Evolutionary conservation across 108 stramenopile genomes (phyloP).

Genomic region (Fistulifera pelliculosa): DNA sequence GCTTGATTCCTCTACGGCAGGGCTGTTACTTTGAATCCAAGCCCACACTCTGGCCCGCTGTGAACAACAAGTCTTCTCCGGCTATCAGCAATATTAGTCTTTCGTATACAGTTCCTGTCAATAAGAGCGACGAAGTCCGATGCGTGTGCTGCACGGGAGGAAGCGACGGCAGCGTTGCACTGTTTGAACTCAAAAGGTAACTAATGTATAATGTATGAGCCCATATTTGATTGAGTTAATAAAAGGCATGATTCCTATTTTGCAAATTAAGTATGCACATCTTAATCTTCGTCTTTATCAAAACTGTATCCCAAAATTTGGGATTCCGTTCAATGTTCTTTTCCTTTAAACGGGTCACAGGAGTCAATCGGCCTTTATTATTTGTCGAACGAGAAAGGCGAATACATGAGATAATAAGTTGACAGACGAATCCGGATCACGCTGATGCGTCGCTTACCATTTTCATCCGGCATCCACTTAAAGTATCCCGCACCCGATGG

Average conservation of each 20-base stretch:
- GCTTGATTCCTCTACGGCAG: constrained; percentile 41
- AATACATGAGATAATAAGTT: too few species aligned
- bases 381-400: too few species aligned
- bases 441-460: constrained; percentile 8
- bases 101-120: constrained; percentile 9
- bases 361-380: constrained; percentile 38
- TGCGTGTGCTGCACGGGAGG: constrained; percentile 52
- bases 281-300: constrained; percentile 1
- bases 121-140: not conserved
- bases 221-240: too few species aligned
- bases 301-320: constrained; percentile 24
- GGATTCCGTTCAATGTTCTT: constrained; percentile 53
- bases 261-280: too few species aligned
- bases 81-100: constrained; percentile 36
- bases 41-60: constrained; percentile 40
- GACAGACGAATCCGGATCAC: too few species aligned
- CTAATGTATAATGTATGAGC: not conserved
- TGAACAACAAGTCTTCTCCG: constrained; percentile 37
- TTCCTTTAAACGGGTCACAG: constrained; percentile 66
- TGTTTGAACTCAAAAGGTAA: constrained; percentile 49
- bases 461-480: constrained; percentile 76
- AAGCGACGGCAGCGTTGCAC: constrained; percentile 53
- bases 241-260: too few species aligned
- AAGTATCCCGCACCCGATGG: constrained; percentile 68
- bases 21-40: constrained; percentile 36